Conservation (phyloP, 805 yeast genomes). For the Metschnikowia anglica region DNA sequence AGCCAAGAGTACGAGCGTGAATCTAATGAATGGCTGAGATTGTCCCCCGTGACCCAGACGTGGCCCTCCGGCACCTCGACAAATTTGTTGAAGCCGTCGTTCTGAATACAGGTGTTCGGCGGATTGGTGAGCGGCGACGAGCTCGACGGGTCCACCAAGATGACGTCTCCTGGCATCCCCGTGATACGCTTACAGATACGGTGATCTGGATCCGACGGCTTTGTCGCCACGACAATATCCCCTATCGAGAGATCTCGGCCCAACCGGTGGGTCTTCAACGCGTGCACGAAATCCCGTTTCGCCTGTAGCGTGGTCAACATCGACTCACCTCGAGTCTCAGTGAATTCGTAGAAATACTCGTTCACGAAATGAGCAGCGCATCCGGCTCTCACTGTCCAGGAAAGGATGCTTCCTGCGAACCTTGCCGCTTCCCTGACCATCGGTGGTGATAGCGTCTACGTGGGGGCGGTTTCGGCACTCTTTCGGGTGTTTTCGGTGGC, state of each 20-base stretch:
- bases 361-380: slow-evolving; percentile 67
- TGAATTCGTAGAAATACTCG: slow-evolving; percentile 66
- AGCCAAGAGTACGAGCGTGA: slow-evolving; percentile 86
- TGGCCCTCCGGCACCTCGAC: slow-evolving; percentile 90
- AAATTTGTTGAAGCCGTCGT: slow-evolving; percentile 52
- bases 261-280: slow-evolving; percentile 57
- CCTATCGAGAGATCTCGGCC: slow-evolving; percentile 76
- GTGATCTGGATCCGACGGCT: slow-evolving; percentile 85
- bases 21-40: slow-evolving; percentile 80
- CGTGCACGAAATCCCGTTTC: slow-evolving; percentile 75
- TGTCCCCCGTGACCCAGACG: slow-evolving; percentile 97
- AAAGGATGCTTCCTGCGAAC: slow-evolving; percentile 35
- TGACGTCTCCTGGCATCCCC: slow-evolving; percentile 93
- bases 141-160: slow-evolving; percentile 76
- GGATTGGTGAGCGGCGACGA: slow-evolving; percentile 43
- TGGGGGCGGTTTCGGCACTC: no score
- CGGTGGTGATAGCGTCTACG: background rate
- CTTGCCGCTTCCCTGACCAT: slow-evolving; percentile 22
- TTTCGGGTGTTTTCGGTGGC: background rate
- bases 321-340: slow-evolving; percentile 87
- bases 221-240: slow-evolving; percentile 81
- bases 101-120: slow-evolving; percentile 24
- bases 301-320: slow-evolving; percentile 90
- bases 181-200: slow-evolving; percentile 90
- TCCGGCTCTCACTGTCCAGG: slow-evolving; percentile 59